These are phyloP conservation scores for Cytospora mali DNA, from an alignment of 2,329 filamentous ascomycete genomes.

Conservation along the genomic window DNA sequence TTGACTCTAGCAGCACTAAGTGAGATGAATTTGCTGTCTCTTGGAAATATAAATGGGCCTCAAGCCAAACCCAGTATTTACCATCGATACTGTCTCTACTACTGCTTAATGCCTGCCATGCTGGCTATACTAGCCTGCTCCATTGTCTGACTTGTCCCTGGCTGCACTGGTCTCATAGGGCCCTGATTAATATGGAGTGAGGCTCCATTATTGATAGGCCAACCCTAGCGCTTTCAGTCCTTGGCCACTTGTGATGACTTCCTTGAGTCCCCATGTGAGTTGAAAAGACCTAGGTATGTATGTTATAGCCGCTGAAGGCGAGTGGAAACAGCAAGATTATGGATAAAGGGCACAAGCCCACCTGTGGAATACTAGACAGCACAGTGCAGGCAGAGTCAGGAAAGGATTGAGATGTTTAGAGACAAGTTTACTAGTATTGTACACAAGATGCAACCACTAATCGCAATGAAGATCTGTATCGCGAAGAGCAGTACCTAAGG, in stretches of 20 bases:
- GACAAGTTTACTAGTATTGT: constrained; percentile 29
- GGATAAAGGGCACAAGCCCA: background rate
- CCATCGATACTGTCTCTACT: background rate
- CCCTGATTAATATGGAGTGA: background rate
- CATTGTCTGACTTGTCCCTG: too few species aligned
- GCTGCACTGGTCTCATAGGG: background rate
- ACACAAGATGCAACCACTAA: constrained; percentile 27
- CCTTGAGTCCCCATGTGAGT: too few species aligned
- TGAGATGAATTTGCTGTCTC: background rate
- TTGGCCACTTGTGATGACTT: too few species aligned
- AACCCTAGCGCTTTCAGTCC: too few species aligned
- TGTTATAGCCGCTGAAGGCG: background rate
- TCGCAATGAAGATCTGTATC: constrained; percentile 22
- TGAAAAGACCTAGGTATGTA: too few species aligned
- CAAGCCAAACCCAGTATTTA: background rate
- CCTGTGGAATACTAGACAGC: background rate
- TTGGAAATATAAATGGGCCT: background rate
- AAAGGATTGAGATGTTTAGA: constrained; percentile 9
- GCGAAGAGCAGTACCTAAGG: constrained; percentile 23
- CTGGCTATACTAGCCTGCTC: too few species aligned
- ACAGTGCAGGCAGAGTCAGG: background rate
- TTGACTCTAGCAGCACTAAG: background rate
- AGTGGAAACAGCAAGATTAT: background rate
- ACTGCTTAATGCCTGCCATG: too few species aligned
- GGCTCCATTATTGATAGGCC: background rate